A percentile compares a stretch with the other conserved stretches of the same genome.
Evolutionary conservation across 306 rosid genomes (phyloP).

Genomic region (Quercus cerris): DNA sequence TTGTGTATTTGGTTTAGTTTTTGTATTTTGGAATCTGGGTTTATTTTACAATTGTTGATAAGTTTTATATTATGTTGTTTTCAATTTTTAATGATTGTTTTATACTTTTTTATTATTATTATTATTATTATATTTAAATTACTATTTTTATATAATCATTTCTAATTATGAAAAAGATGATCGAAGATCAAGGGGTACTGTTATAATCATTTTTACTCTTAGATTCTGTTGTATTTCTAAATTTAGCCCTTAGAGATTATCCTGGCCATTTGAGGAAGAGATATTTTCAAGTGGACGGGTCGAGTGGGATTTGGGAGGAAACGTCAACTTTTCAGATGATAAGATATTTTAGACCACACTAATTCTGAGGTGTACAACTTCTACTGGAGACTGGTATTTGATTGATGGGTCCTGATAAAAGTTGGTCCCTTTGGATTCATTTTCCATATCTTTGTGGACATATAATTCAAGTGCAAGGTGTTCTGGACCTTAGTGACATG

Average conservation of each 20-base stretch:
- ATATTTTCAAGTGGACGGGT: not conserved
- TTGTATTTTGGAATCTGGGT: not conserved
- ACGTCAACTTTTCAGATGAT: not conserved
- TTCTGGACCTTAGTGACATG: not conserved
- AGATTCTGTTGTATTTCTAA: not conserved
- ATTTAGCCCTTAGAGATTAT: not conserved
- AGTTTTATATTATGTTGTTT: not conserved
- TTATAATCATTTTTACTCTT: not conserved
- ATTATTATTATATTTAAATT: too few species aligned
- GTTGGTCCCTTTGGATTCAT: conserved; percentile 3
- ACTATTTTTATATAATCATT: too few species aligned
- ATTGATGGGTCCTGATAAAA: not conserved
- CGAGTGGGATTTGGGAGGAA: not conserved
- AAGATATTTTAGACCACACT: not conserved
- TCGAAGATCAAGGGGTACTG: not conserved
- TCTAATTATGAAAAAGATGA: too few species aligned
- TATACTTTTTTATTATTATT: not conserved
- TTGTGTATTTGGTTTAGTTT: not conserved
- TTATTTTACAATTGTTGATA: not conserved
- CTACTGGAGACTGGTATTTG: not conserved
- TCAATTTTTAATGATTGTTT: not conserved
- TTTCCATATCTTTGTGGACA: conserved; percentile 1
- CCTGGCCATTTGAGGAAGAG: not conserved
- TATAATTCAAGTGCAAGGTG: too few species aligned
- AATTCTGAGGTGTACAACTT: not conserved